phyloP scores from a whole-genome alignment of 257 asterid species.

The Nicotiana knightiana region DNA sequence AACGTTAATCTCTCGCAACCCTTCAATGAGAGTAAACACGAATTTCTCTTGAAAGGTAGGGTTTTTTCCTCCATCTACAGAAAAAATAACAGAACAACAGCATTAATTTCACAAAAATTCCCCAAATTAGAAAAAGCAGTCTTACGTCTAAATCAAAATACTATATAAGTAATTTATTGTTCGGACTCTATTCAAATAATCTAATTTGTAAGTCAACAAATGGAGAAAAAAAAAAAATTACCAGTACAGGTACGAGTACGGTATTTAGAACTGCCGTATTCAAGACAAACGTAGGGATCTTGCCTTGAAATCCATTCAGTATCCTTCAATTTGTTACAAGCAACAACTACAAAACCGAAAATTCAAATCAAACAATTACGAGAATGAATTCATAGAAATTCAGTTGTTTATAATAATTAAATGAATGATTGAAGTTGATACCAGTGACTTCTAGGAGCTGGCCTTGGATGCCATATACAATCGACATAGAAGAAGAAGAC shows the following conservation, averaged over 20 bases:
- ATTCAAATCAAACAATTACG: neutral
- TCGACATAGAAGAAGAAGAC: conserved; percentile 44
- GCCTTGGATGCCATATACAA: conserved; percentile 71
- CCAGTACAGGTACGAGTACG: conserved; percentile 96
- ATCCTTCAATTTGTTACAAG: conserved; percentile 68
- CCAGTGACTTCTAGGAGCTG: conserved; percentile 91
- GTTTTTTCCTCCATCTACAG: conserved; percentile 81
- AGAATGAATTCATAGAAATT: neutral
- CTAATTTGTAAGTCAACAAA: no score
- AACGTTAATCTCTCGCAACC: conserved; percentile 58
- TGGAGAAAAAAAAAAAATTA: neutral
- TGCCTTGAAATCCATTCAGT: conserved; percentile 98
- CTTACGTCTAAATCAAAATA: neutral
- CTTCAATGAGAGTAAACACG: conserved; percentile 72
- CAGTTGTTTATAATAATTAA: neutral
- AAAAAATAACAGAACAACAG: no score
- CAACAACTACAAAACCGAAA: conserved; percentile 50
- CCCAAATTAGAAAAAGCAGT: no score
- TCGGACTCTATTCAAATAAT: neutral
- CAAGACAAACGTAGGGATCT: conserved; percentile 90
- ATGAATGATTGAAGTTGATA: neutral
- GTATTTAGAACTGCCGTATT: conserved; percentile 61
- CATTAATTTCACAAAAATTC: no score
- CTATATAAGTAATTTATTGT: no score
- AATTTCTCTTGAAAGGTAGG: conserved; percentile 95